phyloP scores from a whole-genome alignment of 176 grass and related monocot genomes.

The Tillandsia fasciculata region DNA sequence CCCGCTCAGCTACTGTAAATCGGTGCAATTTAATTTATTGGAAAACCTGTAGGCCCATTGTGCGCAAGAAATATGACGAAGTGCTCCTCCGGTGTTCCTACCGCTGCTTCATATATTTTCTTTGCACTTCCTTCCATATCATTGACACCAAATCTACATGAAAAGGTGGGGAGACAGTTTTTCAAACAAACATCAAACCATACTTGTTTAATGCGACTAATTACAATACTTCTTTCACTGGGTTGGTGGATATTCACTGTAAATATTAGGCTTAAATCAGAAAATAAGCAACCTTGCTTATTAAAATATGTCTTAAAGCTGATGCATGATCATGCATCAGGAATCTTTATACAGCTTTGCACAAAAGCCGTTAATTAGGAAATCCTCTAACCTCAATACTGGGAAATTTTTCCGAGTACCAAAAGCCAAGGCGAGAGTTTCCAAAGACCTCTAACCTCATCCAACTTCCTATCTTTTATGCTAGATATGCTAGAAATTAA shows the following conservation, averaged over 20 bases:
- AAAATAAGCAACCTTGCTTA: no score
- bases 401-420: no score
- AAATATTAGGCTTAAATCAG: no score
- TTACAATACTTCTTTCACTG: not conserved
- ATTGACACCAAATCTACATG: slow-evolving; percentile 63
- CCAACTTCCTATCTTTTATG: no score
- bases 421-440: no score
- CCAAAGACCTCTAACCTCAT: no score
- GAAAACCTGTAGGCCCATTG: slow-evolving; percentile 93
- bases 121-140: slow-evolving; percentile 81
- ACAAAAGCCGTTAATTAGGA: no score
- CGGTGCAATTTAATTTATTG: not conserved
- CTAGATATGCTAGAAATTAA: no score
- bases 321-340: no score
- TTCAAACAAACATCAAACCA: not conserved
- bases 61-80: slow-evolving; percentile 75
- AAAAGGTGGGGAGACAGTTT: not conserved
- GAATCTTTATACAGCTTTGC: no score
- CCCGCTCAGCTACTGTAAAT: not conserved
- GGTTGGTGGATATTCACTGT: not conserved
- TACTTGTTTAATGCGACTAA: not conserved
- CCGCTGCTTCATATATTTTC: slow-evolving; percentile 72
- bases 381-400: no score
- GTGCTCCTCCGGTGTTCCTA: slow-evolving; percentile 44
- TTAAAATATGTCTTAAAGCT: no score